Conservation (phyloP, 75 land plant species). For the Azolla pinnata region DNA sequence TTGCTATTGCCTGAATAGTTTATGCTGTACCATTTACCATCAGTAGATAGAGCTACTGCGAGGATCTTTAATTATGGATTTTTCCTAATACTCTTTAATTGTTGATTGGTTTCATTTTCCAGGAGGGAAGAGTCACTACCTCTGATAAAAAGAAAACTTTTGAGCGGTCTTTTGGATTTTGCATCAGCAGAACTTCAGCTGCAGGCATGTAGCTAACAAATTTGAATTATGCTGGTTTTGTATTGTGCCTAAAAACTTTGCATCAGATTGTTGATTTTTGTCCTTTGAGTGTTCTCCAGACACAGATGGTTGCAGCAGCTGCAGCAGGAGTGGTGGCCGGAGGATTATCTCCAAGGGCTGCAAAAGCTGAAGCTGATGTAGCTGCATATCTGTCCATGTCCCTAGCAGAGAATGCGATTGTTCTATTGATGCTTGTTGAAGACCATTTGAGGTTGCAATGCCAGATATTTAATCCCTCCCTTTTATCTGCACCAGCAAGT, state of each 20-base stretch:
- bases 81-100: no score
- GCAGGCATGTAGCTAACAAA: slow-evolving; percentile 43
- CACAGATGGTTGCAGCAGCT: slow-evolving; percentile 97
- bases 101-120: no score
- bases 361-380: slow-evolving; percentile 87
- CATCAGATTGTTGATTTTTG: neutral
- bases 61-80: no score
- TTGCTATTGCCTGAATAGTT: no score
- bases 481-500: slow-evolving; percentile 22
- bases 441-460: slow-evolving; percentile 93
- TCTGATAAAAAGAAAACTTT: slow-evolving; percentile 79
- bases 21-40: no score
- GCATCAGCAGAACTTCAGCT: slow-evolving; percentile 84
- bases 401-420: slow-evolving; percentile 95
- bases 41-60: no score
- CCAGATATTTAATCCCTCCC: slow-evolving; percentile 39
- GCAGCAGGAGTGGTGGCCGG: slow-evolving; percentile 98
- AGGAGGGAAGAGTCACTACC: slow-evolving; percentile 97
- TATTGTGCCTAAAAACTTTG: neutral
- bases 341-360: slow-evolving; percentile 75
- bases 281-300: slow-evolving; percentile 36
- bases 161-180: slow-evolving; percentile 86
- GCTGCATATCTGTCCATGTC: slow-evolving; percentile 93
- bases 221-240: neutral
- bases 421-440: slow-evolving; percentile 95